These are phyloP conservation scores for Pyricularia pennisetigena DNA, from an alignment of 2,329 filamentous ascomycete genomes.

Conservation along the genomic window DNA sequence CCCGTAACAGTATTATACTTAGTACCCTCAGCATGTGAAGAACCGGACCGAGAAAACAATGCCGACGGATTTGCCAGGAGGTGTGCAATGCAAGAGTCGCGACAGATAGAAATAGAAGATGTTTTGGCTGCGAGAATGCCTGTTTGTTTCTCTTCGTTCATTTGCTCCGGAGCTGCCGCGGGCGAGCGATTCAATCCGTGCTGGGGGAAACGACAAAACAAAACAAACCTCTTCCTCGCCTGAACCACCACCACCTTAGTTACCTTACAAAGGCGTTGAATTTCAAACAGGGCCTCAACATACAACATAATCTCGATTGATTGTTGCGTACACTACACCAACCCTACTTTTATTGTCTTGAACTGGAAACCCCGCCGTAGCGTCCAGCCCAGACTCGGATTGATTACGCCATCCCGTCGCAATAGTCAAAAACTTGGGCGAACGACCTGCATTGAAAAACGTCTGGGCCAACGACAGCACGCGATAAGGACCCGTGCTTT, in stretches of 20 bases:
- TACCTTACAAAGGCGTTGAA: neutral
- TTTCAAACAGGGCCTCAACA: too few species aligned
- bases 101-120: neutral
- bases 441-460: neutral
- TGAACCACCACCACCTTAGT: too few species aligned
- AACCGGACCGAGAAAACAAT: neutral
- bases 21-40: neutral
- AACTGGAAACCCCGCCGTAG: neutral
- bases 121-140: neutral
- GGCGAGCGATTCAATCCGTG: neutral
- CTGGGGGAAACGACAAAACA: neutral
- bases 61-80: neutral
- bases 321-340: neutral
- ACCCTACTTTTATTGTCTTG: neutral
- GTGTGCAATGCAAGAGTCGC: neutral
- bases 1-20: too few species aligned
- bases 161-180: neutral
- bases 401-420: constrained; percentile 1
- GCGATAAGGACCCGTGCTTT: neutral
- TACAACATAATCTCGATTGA: neutral
- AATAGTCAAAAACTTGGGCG: neutral
- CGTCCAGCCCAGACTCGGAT: neutral
- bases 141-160: neutral
- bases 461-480: neutral
- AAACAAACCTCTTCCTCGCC: neutral